Base-by-base conservation (phyloP, 2,329 filamentous ascomycete species). In the Ustulina deusta region DNA sequence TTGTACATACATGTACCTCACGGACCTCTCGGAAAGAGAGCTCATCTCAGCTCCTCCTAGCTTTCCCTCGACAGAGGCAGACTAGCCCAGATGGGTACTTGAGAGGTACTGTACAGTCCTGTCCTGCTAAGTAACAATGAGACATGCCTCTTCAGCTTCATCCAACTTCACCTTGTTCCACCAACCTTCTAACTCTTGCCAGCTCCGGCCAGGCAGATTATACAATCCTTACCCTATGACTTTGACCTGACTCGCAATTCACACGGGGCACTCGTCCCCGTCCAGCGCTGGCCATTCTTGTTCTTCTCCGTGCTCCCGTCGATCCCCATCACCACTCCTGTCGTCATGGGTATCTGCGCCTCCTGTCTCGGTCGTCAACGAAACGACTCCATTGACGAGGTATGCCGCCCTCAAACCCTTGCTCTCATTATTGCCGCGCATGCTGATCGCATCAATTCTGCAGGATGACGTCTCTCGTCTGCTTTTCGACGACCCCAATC, bases 401-500 rank as follows among this genome's bases (percentile, higher is more conserved):
- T 89, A 74, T 66, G 82, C 73, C 88, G 74, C 66, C 82, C 73
- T 32, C 15, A 13, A 27, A n/a, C 57, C 27, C 7, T 9, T n/a
- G 4, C 40, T 61, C 17, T 1, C 15, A 15, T 15, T 54, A 34
- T 27, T 11, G 1, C 44, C 60, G 44, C 44, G 25, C 29, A 22
- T 70, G 25, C 58, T 74, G 52, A 72, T 61, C 25, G 25, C 34
- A 27, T 66, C 40, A 27, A 20, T 10, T 13, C 27, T 57, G n/a
- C 71, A 88, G 86, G 84, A 86, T 69, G 87, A 89, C 61, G 86
- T 88, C 69, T 84, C 84, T 17, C 83, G 87, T 42, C 81, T 89
- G 22, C 82, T 91, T 29, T 89, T 89, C 75, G 88, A 90, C 70
- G 89, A 90, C 65, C 81, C 85, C 40, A 86, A 86, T 73, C 82